A percentile compares a stretch with the other conserved stretches of the same genome.
These are phyloP conservation scores for Cercophora scortea DNA, from an alignment of 495 filamentous ascomycete species.

Conservation along the genomic window DNA sequence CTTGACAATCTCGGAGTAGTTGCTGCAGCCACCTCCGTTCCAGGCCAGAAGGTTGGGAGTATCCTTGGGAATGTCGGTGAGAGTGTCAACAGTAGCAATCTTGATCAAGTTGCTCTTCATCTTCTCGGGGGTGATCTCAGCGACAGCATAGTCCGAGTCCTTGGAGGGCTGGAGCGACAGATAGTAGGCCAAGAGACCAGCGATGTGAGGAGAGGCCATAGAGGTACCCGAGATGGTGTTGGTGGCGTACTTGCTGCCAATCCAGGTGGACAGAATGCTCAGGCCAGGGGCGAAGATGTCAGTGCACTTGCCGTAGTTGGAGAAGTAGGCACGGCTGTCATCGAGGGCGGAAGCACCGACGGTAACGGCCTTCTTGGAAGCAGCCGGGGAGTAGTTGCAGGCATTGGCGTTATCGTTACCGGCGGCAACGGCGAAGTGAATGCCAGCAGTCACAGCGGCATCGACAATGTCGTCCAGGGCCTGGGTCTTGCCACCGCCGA, in stretches of 20 bases:
- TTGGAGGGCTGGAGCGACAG: conserved; percentile 86
- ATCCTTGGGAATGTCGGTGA: conserved; percentile 75
- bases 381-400: conserved; percentile 98
- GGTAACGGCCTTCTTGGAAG: conserved; percentile 86
- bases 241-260: conserved; percentile 82
- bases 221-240: conserved; percentile 99
- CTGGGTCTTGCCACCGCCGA: conserved; percentile 90
- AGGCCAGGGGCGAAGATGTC: conserved; percentile 98
- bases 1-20: conserved; percentile 79
- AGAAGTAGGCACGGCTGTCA: conserved; percentile 99
- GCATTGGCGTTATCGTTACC: conserved; percentile 98
- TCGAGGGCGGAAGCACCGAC: conserved; percentile 89
- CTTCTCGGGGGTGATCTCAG: conserved; percentile 84
- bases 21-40: conserved; percentile 93
- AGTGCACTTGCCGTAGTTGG: conserved; percentile 99
- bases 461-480: conserved; percentile 90
- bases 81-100: conserved; percentile 72
- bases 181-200: conserved; percentile 94
- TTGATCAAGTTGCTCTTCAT: conserved; percentile 81
- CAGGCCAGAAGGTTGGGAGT: conserved; percentile 88
- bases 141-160: conserved; percentile 85
- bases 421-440: conserved; percentile 97
- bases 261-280: conserved; percentile 97
- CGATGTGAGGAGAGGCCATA: conserved; percentile 97
- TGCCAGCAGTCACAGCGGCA: conserved; percentile 78